phyloP scores from a whole-genome alignment of 2,329 filamentous ascomycete species.

The Thielaviopsis musarum region DNA sequence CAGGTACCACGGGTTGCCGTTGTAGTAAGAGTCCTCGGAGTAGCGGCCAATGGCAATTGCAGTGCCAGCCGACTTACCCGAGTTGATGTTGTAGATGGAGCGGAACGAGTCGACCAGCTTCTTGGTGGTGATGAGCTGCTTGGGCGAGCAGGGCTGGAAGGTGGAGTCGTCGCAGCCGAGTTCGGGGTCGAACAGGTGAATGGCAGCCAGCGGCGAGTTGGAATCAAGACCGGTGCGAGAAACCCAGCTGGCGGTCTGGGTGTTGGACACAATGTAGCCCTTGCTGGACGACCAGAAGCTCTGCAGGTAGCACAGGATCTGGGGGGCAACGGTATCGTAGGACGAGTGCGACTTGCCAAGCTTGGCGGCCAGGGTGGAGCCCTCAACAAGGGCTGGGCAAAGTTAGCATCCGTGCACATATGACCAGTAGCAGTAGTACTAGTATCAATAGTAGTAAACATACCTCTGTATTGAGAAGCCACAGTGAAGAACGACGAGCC shows the following conservation, averaged over 20 bases:
- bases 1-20: slow-evolving; percentile 71
- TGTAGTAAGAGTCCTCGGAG: slow-evolving; percentile 56
- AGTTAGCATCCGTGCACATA: neutral
- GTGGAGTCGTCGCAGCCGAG: slow-evolving; percentile 50
- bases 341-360: slow-evolving; percentile 42
- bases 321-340: slow-evolving; percentile 49
- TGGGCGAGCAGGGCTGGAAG: slow-evolving; percentile 62
- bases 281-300: slow-evolving; percentile 50
- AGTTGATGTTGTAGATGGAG: slow-evolving; percentile 51
- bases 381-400: slow-evolving; percentile 40
- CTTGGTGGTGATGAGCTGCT: slow-evolving; percentile 60
- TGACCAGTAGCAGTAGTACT: neutral
- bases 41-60: slow-evolving; percentile 52
- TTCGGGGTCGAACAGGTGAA: slow-evolving; percentile 52
- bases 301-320: slow-evolving; percentile 58
- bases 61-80: slow-evolving; percentile 38
- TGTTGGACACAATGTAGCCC: slow-evolving; percentile 52
- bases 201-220: slow-evolving; percentile 50
- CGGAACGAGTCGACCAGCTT: slow-evolving; percentile 61
- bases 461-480: slow-evolving; percentile 48
- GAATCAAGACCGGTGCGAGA: slow-evolving; percentile 53
- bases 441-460: slow-evolving; percentile 16
- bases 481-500: slow-evolving; percentile 69
- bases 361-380: slow-evolving; percentile 44
- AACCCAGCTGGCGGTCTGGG: slow-evolving; percentile 31